Evolutionary conservation across 2,329 filamentous ascomycete genomes (phyloP), one percentile per base, ranked within the genome.

Genomic region (Tetracladium maxilliforme): DNA sequence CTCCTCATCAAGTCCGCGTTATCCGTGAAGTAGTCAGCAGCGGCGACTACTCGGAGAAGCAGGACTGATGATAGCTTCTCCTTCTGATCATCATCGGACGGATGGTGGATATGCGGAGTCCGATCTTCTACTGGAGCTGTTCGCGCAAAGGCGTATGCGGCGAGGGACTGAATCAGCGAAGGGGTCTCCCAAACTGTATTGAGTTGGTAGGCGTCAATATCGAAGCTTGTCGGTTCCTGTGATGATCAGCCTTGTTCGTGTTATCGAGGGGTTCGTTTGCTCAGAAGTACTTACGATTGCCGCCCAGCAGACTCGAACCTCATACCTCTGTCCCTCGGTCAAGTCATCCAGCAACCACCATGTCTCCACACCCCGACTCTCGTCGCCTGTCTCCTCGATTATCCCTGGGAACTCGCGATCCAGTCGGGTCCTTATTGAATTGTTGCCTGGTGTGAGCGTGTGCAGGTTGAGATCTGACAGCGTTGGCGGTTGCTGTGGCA

Each of bases 251-350:
- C 36, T 34, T 36, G 24, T 19, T 30, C 23, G 23, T 23, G 24
- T 25, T 23, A 14, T 21, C 25, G 26, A 21, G 6, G 23, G n/a
- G n/a, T n/a, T n/a, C n/a, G n/a, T 13, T 10, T 15, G 20, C 21
- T 14, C 25, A 19, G 18, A 14, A 24, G 15, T 24, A 63, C 79
- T 52, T 64, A 93, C 87, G 32, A 77, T 90, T 20, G 90, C 90
- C 31, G 83, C 64, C 86, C 87, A 98, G 54, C 87, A 95, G 31
- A 94, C 63, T 27, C 90, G 73, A 24, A 92, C 66, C 57, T 98
- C 90, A 59, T 95, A 94, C 36, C 84, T 68, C 42, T 77, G 75
- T 8, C 70, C 69, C 18, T 70, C 64, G n/a, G 52, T 60, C 27
- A 98, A 59, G 17, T 62, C 55, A 29, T 78, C 66, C 6, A 98